Evolutionary conservation across 805 yeast genomes (phyloP), one percentile per base, ranked within the genome.

Genomic region (Candida berthetii): DNA sequence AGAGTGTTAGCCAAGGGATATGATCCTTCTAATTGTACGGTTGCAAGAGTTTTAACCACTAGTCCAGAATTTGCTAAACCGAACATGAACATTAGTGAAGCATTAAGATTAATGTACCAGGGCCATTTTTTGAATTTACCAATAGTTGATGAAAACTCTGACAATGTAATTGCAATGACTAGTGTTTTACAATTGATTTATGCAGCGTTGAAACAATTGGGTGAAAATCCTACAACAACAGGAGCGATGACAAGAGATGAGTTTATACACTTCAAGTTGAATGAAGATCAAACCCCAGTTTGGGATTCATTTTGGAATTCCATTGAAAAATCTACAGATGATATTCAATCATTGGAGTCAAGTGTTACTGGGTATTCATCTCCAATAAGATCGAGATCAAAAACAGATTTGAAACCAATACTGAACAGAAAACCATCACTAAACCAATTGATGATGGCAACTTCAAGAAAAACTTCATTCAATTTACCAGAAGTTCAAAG

Each of bases 61-160:
- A 66, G 65, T 39, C 76, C 76, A 0, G 69, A 68, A 39, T 69
- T 65, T 59, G 76, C 75, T 1, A 60, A 55, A 22, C 64, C 60
- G 27, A 45, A 55, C 11, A 49, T 65, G 46, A 65, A 63, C 2
- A 65, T 71, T n/a, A 66, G 68, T 41, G 60, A 64, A 5, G 76
- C 74, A 7, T 49, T 71, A 41, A 57, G 73, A 45, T 48, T 68
- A 42, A 71, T 71, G 76, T 71, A 65, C 44, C 70, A 66, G 38
- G 76, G 76, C 0, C 67, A 69, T 43, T 71, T 65, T 41, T 45
- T 71, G 38, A 71, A 69, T 42, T 48, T 71, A 38, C 76, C 76
- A 1, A 66, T 70, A 8, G 60, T 59, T 35, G 58, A 64, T 44
- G 49, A 18, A 4, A 6, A 22, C 16, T 28, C 33, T 4, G 53